Conservation (phyloP, 257 asterid species). For the Forsythia viridissima region DNA sequence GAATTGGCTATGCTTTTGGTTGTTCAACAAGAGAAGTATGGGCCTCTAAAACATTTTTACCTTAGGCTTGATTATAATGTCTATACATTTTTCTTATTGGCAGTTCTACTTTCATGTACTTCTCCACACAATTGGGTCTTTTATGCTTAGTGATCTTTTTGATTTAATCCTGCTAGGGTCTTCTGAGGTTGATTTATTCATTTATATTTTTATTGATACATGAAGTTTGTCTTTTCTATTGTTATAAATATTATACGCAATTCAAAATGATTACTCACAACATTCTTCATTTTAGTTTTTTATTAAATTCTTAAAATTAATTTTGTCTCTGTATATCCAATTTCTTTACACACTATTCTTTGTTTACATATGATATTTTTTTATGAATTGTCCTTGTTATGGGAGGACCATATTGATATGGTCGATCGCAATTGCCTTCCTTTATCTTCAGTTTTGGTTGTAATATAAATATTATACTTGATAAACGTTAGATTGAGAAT, state of each 20-base stretch:
- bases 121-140: conserved; percentile 10
- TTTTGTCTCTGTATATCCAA: not conserved
- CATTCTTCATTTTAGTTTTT: not conserved
- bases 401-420: not conserved
- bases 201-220: not conserved
- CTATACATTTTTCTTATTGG: not conserved
- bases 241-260: not conserved
- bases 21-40: conserved; percentile 83
- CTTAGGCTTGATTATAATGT: not conserved
- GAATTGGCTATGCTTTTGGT: conserved; percentile 97
- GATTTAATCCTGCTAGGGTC: not conserved
- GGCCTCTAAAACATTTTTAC: conserved; percentile 12
- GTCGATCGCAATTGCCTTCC: not conserved
- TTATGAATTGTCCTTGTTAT: no score
- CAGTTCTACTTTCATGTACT: not conserved
- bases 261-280: not conserved
- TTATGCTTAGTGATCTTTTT: conserved; percentile 6
- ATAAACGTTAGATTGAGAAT: not conserved
- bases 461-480: not conserved
- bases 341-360: no score
- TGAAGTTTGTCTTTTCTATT: not conserved
- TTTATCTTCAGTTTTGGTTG: not conserved
- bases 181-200: conserved; percentile 2
- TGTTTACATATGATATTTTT: no score
- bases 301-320: not conserved